Conservation (phyloP, 371 early-diverging fungal genomes). For the Mucor saturninus region DNA sequence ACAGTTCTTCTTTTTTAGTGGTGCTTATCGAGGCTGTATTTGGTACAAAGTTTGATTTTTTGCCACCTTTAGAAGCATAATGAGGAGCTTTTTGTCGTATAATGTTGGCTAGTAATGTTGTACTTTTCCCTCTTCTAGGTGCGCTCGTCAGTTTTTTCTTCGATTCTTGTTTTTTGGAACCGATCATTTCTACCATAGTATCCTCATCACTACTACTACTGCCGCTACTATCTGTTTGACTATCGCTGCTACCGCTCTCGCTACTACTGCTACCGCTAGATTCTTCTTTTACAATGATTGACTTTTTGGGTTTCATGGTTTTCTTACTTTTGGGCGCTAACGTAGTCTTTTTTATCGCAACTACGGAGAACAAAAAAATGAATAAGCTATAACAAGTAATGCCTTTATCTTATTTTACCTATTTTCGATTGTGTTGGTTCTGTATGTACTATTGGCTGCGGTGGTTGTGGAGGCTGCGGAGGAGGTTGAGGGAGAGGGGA, state of each 20-base stretch:
- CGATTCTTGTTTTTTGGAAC: constrained; percentile 7
- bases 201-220: not conserved
- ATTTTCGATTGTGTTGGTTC: not conserved
- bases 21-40: no score
- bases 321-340: constrained; percentile 8
- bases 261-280: not conserved
- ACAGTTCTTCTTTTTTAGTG: not conserved
- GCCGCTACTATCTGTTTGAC: not conserved
- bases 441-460: not conserved
- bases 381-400: not conserved
- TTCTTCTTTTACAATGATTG: not conserved
- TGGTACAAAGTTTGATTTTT: not conserved
- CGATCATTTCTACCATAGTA: constrained; percentile 15
- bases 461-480: constrained; percentile 1
- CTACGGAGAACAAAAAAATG: not conserved
- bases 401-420: constrained; percentile 4
- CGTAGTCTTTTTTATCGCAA: not conserved
- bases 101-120: constrained; percentile 17
- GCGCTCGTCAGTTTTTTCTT: constrained; percentile 17
- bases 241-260: not conserved
- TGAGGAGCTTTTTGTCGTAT: constrained; percentile 14
- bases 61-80: constrained; percentile 2
- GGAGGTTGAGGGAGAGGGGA: not conserved
- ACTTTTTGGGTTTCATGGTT: constrained; percentile 7
- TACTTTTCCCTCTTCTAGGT: constrained; percentile 24